A percentile compares a stretch with the other conserved stretches of the same genome.
These are phyloP conservation scores for Pyrenophora graminea DNA, from an alignment of 2,329 filamentous ascomycete genomes.

Conservation along the genomic window DNA sequence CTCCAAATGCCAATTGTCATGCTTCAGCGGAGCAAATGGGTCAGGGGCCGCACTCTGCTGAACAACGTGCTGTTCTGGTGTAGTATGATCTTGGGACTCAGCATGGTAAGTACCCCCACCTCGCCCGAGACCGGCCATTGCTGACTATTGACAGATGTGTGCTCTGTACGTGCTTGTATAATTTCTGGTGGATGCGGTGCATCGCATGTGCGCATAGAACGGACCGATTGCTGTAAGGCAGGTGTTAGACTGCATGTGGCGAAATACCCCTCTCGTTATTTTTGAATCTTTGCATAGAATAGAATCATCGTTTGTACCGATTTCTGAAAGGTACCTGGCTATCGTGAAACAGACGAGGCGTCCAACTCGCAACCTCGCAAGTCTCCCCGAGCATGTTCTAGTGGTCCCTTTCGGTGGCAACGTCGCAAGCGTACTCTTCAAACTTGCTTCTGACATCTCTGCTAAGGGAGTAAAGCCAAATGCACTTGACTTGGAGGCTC, in stretches of 20 bases:
- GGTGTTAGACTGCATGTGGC: conserved; percentile 4
- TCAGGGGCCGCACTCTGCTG: conserved; percentile 73
- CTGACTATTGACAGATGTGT: conserved; percentile 41
- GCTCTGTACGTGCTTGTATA: conserved; percentile 47
- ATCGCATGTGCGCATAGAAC: not conserved
- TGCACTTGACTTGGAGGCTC: too few relatives aligned
- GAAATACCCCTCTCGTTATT: conserved; percentile 25
- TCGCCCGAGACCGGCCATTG: not conserved
- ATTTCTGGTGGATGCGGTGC: not conserved
- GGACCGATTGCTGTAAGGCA: not conserved
- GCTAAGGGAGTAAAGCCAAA: too few relatives aligned
- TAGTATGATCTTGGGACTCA: conserved; percentile 85
- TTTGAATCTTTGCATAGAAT: not conserved
- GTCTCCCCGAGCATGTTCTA: conserved; percentile 2
- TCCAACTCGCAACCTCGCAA: conserved; percentile 8
- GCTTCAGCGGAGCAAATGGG: conserved; percentile 78
- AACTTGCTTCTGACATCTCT: too few relatives aligned
- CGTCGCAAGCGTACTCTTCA: too few relatives aligned
- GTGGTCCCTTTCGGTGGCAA: not conserved
- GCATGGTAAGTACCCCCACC: conserved; percentile 66
- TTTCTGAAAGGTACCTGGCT: not conserved
- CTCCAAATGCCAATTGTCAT: conserved; percentile 93
- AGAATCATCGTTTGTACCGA: not conserved
- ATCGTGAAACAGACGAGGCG: not conserved
- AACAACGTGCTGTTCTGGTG: conserved; percentile 83